These are phyloP conservation scores for Trichomonas gallinae DNA, from an alignment of 208 protist genomes.

Conservation along the genomic window DNA sequence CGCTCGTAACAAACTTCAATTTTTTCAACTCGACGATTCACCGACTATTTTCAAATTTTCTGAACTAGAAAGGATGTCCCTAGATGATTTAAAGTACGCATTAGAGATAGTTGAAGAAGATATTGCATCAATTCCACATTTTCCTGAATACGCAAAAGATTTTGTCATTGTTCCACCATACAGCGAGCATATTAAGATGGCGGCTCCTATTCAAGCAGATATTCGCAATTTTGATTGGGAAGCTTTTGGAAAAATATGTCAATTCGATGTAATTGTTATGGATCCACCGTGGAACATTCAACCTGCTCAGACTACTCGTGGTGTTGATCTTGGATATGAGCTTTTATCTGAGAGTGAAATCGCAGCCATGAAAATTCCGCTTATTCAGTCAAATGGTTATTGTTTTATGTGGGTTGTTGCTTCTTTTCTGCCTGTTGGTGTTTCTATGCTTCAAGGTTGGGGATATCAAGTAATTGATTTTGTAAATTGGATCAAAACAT, in stretches of 20 bases:
- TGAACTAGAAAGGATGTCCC: background rate
- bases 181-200: background rate
- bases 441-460: background rate
- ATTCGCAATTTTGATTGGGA: background rate
- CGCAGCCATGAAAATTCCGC: background rate
- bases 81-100: background rate
- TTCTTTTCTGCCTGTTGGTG: background rate
- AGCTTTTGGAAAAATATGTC: background rate
- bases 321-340: slow-evolving; percentile 15
- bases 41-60: no score
- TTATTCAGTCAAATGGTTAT: background rate
- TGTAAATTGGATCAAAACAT: background rate
- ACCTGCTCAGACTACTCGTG: background rate
- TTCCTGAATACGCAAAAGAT: background rate
- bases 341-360: background rate
- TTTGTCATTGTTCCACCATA: background rate
- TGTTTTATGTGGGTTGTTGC: background rate
- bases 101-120: background rate
- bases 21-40: background rate
- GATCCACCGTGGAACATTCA: slow-evolving; percentile 11
- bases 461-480: background rate
- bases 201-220: background rate
- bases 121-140: background rate
- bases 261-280: slow-evolving; percentile 25
- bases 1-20: background rate